Conservation (phyloP, 495 filamentous ascomycete genomes). For the Hyaloscypha hepaticicola region DNA sequence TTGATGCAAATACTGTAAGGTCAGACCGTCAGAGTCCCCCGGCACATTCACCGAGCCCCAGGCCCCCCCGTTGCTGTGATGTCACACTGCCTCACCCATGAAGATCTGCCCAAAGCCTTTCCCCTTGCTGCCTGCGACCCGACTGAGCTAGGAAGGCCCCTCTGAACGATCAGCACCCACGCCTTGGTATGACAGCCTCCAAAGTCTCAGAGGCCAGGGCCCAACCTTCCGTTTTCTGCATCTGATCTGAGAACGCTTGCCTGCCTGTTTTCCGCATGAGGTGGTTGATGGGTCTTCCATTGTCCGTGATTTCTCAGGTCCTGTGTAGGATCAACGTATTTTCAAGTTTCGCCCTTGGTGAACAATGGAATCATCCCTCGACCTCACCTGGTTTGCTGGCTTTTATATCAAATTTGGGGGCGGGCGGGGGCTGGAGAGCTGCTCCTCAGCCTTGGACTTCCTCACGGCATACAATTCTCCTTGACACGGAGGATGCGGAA, state of each 20-base stretch:
- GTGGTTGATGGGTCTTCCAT: not conserved
- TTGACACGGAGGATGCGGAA: not conserved
- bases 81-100: constrained; percentile 3
- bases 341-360: not conserved
- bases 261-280: not conserved
- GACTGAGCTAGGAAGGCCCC: constrained; percentile 3
- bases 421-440: not conserved
- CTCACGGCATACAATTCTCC: not conserved
- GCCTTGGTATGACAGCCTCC: too few species aligned
- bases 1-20: too few species aligned
- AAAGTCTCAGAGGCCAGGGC: too few species aligned
- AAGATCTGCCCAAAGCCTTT: constrained; percentile 4
- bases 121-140: not conserved
- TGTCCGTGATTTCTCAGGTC: not conserved
- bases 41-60: not conserved
- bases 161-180: constrained; percentile 1
- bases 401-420: not conserved
- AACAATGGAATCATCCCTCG: not conserved
- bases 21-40: not conserved
- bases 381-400: not conserved
- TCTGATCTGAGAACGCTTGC: not conserved
- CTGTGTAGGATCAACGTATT: not conserved
- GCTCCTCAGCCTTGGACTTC: not conserved
- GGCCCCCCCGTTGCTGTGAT: not conserved
- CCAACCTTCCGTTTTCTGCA: not conserved